These are phyloP conservation scores for Mycena alexandri DNA, from an alignment of 768 basidiomycete species.

Conservation along the genomic window DNA sequence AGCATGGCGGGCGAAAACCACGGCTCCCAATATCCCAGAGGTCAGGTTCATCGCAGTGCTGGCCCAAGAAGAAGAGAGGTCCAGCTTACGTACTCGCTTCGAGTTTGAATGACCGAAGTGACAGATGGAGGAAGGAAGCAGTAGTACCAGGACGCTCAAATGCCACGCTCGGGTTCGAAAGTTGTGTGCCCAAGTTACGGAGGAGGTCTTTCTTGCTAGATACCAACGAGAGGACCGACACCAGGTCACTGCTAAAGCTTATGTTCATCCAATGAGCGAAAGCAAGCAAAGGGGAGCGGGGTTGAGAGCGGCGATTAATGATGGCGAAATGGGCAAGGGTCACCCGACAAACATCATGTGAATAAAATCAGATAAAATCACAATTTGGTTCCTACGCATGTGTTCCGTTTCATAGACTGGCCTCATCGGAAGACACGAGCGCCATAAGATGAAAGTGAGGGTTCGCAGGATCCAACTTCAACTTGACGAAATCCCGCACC, in stretches of 20 bases:
- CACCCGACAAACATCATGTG: too few species aligned
- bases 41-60: conserved; percentile 26
- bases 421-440: conserved; percentile 18
- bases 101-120: neutral
- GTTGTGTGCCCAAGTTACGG: too few species aligned
- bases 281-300: neutral
- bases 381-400: too few species aligned
- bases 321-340: neutral
- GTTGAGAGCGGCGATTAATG: conserved; percentile 2
- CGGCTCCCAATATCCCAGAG: conserved; percentile 30
- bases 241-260: too few species aligned
- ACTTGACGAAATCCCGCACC: conserved; percentile 30
- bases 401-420: too few species aligned
- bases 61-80: conserved; percentile 1
- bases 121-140: neutral
- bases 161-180: too few species aligned
- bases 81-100: conserved; percentile 12
- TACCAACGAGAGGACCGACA: too few species aligned
- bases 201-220: too few species aligned
- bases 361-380: too few species aligned
- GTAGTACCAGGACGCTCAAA: too few species aligned
- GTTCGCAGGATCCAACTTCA: conserved; percentile 22
- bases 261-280: neutral
- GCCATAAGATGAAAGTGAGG: conserved; percentile 39
- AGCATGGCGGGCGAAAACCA: conserved; percentile 33